These are phyloP conservation scores for Nicotiana undulata DNA, from an alignment of 257 asterid genomes.

Conservation along the genomic window DNA sequence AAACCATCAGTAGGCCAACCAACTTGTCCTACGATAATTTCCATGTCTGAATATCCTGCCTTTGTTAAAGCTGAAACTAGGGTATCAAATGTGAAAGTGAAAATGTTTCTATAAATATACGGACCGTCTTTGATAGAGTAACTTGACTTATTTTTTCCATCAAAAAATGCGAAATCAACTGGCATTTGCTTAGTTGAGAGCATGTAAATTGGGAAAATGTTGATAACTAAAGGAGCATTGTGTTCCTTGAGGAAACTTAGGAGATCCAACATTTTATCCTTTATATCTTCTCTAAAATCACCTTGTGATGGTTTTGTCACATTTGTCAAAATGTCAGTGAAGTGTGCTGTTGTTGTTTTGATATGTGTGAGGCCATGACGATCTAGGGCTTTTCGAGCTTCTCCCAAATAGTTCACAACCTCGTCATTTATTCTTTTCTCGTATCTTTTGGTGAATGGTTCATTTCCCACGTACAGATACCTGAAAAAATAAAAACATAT, in stretches of 20 bases:
- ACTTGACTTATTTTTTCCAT: background rate
- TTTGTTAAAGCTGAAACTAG: slow-evolving; percentile 29
- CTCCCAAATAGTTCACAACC: background rate
- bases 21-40: slow-evolving; percentile 10
- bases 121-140: slow-evolving; percentile 10
- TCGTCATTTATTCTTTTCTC: background rate
- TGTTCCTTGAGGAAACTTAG: background rate
- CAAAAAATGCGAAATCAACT: slow-evolving; percentile 20
- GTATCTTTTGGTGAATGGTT: background rate
- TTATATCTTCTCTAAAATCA: slow-evolving; percentile 22
- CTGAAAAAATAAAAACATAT: background rate
- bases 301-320: slow-evolving; percentile 30
- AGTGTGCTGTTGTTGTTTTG: slow-evolving; percentile 3
- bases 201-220: slow-evolving; percentile 13
- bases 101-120: slow-evolving; percentile 20
- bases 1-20: slow-evolving; percentile 56
- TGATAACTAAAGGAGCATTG: slow-evolving; percentile 10
- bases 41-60: background rate
- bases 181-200: background rate
- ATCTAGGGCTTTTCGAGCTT: background rate
- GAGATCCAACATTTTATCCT: background rate
- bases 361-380: background rate
- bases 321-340: background rate
- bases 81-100: slow-evolving; percentile 28
- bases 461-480: background rate